These are phyloP conservation scores for Pyricularia grisea DNA, from an alignment of 2,329 filamentous ascomycete species.

Conservation along the genomic window DNA sequence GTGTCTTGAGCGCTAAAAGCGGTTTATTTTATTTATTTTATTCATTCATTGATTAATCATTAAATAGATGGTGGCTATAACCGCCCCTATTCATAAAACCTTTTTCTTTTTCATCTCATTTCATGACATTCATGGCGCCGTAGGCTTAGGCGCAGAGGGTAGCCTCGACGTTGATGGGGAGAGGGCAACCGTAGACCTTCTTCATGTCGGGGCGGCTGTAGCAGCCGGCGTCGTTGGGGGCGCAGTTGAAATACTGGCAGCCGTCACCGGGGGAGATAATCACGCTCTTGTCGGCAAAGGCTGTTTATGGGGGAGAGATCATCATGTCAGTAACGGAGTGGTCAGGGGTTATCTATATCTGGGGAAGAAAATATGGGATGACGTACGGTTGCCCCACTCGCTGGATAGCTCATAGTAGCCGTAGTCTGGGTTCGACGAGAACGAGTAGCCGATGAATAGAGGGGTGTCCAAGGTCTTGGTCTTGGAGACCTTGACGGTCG, in stretches of 20 bases:
- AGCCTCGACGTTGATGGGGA: constrained; percentile 26
- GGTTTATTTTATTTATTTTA: too few relatives aligned
- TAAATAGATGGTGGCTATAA: too few relatives aligned
- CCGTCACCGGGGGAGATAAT: constrained; percentile 24
- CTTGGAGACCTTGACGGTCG: constrained; percentile 30
- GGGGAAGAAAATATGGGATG: neutral
- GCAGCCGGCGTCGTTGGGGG: constrained; percentile 22
- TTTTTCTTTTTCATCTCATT: too few relatives aligned
- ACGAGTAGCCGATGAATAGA: constrained; percentile 33
- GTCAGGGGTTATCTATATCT: too few relatives aligned
- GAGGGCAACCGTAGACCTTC: constrained; percentile 30
- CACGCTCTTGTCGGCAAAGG: constrained; percentile 26
- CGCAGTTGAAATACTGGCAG: constrained; percentile 29
- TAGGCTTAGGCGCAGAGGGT: constrained; percentile 14
- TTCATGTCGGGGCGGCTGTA: constrained; percentile 27
- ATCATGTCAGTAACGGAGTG: neutral
- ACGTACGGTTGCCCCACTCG: constrained; percentile 25
- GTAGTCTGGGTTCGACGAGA: constrained; percentile 22
- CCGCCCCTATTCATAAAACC: too few relatives aligned
- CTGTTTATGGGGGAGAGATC: neutral
- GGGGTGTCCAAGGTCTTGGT: constrained; percentile 24
- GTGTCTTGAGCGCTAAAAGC: too few relatives aligned
- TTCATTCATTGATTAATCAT: too few relatives aligned
- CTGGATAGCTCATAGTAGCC: constrained; percentile 26
- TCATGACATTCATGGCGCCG: neutral